These are phyloP conservation scores for Uronychia setigera DNA, from an alignment of 73 alveolate species.

Conservation along the genomic window DNA sequence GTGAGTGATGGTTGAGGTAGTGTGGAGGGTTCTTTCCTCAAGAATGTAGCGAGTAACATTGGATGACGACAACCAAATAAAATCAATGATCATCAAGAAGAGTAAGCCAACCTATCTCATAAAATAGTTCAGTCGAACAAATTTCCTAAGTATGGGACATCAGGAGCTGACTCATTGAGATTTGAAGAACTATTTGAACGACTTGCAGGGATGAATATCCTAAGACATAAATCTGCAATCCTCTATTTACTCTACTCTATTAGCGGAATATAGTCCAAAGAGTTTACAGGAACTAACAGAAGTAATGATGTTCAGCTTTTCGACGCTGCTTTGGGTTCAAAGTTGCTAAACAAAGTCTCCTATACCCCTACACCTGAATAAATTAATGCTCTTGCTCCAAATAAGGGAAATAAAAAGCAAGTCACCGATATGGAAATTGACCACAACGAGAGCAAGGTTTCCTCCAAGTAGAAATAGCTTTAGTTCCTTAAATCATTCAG, in stretches of 20 bases:
- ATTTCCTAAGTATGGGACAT: no score
- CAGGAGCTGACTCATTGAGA: no score
- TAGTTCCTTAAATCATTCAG: conserved; percentile 24
- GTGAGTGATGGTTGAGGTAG: no score
- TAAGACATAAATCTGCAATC: background rate
- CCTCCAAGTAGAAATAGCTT: background rate
- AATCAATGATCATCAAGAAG: no score
- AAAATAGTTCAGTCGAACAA: no score
- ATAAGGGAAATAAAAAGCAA: no score
- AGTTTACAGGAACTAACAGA: background rate
- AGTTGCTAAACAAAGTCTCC: background rate
- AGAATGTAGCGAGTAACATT: no score
- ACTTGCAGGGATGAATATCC: background rate
- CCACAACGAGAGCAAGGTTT: background rate
- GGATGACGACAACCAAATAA: no score
- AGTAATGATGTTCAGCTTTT: background rate
- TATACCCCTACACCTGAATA: background rate
- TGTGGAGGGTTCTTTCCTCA: no score
- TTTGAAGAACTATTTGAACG: background rate
- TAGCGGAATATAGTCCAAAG: background rate
- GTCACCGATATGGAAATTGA: background rate
- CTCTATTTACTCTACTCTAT: background rate
- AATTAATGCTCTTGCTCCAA: no score
- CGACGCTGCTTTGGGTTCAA: background rate
- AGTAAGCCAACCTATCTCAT: no score